Percentiles rank a stretch among this genome's conserved stretches.
These are phyloP conservation scores for Exserohilum rostratum DNA, from an alignment of 2,329 filamentous ascomycete species.

Conservation along the genomic window DNA sequence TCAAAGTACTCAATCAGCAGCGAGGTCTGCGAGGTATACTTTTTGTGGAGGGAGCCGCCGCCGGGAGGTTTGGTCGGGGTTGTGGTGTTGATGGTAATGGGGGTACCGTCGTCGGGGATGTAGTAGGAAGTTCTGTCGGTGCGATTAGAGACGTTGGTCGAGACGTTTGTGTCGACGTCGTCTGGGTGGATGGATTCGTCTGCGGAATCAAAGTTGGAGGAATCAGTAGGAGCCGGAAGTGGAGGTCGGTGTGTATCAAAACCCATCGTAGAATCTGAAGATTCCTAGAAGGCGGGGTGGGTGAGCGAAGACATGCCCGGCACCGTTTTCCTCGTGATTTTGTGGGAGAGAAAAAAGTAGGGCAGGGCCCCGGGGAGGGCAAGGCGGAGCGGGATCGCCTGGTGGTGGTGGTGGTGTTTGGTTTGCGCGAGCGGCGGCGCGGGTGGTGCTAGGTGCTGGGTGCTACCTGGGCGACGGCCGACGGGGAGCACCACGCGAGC, in stretches of 20 bases:
- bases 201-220: constrained; percentile 66
- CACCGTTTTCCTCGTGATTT: constrained; percentile 21
- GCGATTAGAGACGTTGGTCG: constrained; percentile 71
- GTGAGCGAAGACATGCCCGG: constrained; percentile 39
- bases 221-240: constrained; percentile 80
- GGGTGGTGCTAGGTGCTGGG: constrained; percentile 15
- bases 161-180: constrained; percentile 70
- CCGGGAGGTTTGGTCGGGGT: constrained; percentile 68
- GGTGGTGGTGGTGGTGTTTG: constrained; percentile 30
- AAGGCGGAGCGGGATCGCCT: background rate
- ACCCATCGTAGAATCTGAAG: constrained; percentile 50
- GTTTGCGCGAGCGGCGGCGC: constrained; percentile 35
- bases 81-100: constrained; percentile 86
- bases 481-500: constrained; percentile 3
- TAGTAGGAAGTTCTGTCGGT: constrained; percentile 77
- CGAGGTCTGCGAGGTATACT: constrained; percentile 78
- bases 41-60: constrained; percentile 54
- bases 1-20: constrained; percentile 96
- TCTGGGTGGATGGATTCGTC: constrained; percentile 55
- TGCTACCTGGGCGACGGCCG: constrained; percentile 10
- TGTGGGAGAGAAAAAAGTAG: constrained; percentile 4
- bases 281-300: constrained; percentile 38
- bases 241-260: constrained; percentile 61
- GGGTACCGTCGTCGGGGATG: constrained; percentile 84
- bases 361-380: no score